Base-by-base conservation (phyloP, 2,329 filamentous ascomycete species). In the Eutypa lata region DNA sequence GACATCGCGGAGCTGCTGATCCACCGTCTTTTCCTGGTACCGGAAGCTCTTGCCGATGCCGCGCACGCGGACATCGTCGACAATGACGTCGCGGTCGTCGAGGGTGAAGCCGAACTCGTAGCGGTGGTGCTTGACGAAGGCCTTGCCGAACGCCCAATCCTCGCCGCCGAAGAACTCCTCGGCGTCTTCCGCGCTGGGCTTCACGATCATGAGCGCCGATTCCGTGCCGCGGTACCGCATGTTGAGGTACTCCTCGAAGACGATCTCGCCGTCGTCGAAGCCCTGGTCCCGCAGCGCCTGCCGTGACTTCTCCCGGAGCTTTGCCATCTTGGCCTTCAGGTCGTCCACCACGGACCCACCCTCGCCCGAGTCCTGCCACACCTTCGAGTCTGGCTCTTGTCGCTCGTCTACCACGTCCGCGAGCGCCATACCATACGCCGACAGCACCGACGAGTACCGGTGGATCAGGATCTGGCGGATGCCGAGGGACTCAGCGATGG, bases 71-170 rank as follows among this genome's bases (percentile, higher is more conserved):
- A 96, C 89, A 68, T 96, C 92, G 57, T 96, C 92, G 7, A 97
- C 80, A 45, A 96, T 91, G 50, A 96, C 90, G 61, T 96, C 90
- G 51, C 91, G 80, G 54, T 95, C 89, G 22, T 83, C 79, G 2
- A 97, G 76, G 0, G 89, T 95, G 65, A 97, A 97, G 0, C 91
- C 91, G 65, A 97, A 97, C 66, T 97, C 92, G 65, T 94, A 91
- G 49, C 91, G 86, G 66, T 97, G 92, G 61, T 96, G 90, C 61
- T 86, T 84, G 31, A 95, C 77, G 64, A 97, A 97, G 0, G 90
- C 91, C 59, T 86, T 82, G 2, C 87, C 90, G 71, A 92, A 97
- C 1, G 86, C 88, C 89, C 89, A 95, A 8, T 87, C 81, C 22
- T 89, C 83, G 7, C 83, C 85, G 22, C 70, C 76, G 57, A 81